These are phyloP conservation scores for Cytospora chrysosperma DNA, from an alignment of 2,329 filamentous ascomycete species.

Conservation along the genomic window DNA sequence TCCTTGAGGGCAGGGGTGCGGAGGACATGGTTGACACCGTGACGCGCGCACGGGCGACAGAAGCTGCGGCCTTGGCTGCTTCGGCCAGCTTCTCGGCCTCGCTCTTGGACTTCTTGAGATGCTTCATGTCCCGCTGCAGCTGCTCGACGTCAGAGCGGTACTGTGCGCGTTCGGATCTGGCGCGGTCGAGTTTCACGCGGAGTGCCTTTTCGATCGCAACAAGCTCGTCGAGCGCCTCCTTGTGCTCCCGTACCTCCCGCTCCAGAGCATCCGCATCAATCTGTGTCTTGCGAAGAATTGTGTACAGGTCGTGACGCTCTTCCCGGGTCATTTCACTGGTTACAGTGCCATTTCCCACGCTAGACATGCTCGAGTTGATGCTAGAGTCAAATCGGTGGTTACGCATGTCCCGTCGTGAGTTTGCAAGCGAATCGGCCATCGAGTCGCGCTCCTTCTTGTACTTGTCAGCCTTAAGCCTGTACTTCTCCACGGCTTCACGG, in stretches of 20 bases:
- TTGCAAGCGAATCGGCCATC: constrained; percentile 35
- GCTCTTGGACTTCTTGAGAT: constrained; percentile 42
- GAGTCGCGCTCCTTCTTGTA: constrained; percentile 49
- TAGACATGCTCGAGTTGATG: constrained; percentile 29
- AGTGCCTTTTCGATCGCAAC: constrained; percentile 58
- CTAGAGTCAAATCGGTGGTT: constrained; percentile 32
- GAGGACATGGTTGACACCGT: constrained; percentile 19
- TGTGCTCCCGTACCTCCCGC: constrained; percentile 67
- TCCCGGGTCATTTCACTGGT: constrained; percentile 45
- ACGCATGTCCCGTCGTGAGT: constrained; percentile 30
- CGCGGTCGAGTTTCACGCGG: constrained; percentile 66
- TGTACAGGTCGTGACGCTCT: constrained; percentile 59
- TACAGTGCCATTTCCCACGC: constrained; percentile 25
- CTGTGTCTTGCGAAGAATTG: constrained; percentile 61
- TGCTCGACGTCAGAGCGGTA: constrained; percentile 56
- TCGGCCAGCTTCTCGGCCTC: constrained; percentile 35
- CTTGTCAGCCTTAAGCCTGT: constrained; percentile 51
- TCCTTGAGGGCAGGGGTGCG: neutral
- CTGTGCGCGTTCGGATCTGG: constrained; percentile 62
- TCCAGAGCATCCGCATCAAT: constrained; percentile 68
- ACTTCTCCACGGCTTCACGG: constrained; percentile 42
- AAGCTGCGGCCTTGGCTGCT: constrained; percentile 29
- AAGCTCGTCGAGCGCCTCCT: constrained; percentile 60
- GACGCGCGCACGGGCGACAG: constrained; percentile 21
- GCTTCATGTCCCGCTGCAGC: constrained; percentile 51